A percentile compares a stretch with the other conserved stretches of the same genome.
phyloP scores from a whole-genome alignment of 176 grass and related monocot genomes.

The Oryza australiensis region DNA sequence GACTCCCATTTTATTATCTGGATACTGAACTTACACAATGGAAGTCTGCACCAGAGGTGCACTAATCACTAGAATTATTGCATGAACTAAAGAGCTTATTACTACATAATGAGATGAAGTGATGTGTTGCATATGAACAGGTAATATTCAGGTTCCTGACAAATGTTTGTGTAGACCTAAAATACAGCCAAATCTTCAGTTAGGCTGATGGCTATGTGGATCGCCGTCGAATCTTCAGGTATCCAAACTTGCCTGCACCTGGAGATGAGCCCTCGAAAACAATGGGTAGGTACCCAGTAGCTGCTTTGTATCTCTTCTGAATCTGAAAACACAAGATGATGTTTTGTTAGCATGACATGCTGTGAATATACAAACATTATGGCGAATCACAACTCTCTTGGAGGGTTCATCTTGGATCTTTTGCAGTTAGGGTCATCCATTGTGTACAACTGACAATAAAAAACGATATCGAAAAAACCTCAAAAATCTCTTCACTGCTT shows the following conservation, averaged over 20 bases:
- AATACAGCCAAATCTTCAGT: background rate
- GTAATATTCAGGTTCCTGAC: background rate
- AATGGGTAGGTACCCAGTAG: conserved; percentile 77
- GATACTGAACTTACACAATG: background rate
- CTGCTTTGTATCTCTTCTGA: conserved; percentile 87
- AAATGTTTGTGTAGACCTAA: background rate
- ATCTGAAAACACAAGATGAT: conserved; percentile 50
- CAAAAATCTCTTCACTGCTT: conserved; percentile 84
- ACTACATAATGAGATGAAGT: background rate
- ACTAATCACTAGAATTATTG: background rate
- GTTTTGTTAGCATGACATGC: background rate
- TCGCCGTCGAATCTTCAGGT: conserved; percentile 66
- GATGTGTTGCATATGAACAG: background rate
- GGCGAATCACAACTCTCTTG: background rate
- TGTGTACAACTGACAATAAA: background rate
- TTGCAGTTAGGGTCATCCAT: background rate
- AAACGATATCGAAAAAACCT: conserved; percentile 42
- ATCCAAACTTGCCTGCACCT: conserved; percentile 80
- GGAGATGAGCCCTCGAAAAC: conserved; percentile 91
- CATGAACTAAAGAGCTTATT: background rate
- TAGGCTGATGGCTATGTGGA: background rate
- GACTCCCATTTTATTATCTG: background rate
- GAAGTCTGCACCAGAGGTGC: background rate
- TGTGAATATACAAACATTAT: background rate
- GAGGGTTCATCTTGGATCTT: conserved; percentile 2